Evolutionary conservation across 306 rosid species (phyloP), one percentile per base, ranked within the genome.

Genomic region (Corylus heterophylla): DNA sequence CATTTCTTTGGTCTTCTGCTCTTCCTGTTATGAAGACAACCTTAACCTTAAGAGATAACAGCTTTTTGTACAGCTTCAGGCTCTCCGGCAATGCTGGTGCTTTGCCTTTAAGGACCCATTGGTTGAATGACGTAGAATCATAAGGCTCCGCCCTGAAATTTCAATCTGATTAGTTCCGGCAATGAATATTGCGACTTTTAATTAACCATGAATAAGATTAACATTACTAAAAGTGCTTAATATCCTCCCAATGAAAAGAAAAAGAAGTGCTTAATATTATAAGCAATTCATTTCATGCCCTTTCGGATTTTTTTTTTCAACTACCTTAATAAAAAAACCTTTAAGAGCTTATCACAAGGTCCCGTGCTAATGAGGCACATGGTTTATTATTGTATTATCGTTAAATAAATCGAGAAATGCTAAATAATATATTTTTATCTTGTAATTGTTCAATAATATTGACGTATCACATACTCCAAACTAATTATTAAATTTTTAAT

Each of bases 1-100:
- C 49, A 0, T 14, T 4, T 49, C 42, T 76, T 20, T 71, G 80
- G 4, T 12, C 7, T 17, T 61, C 79, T 20, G 68, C 0, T 79
- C 93, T 89, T 54, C 89, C 91, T 0, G 97, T 83, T 7, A 91
- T 1, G 84, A 91, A 88, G 0, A 71, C 92, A 10, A 85, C 8
- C 74, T 85, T 91, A 69, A 91, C 50, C n/a, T 86, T 87, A 27
- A 86, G 80, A 5, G 39, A 18, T 37, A 86, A 1, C 22, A 89
- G 35, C 39, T 81, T 81, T 0, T 74, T 25, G 85, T 91, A 91
- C 4, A 91, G 83, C 49, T 63, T 52, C 2, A 71, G 80, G 50
- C 79, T 78, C 83, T 86, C 93, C 0, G 97, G 93, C 58, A 91
- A 73, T 51, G 88, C 85, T 9, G 86, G 89, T 73, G 87, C 89